phyloP scores from a whole-genome alignment of 257 asterid genomes.

The Fraxinus excelsior region DNA sequence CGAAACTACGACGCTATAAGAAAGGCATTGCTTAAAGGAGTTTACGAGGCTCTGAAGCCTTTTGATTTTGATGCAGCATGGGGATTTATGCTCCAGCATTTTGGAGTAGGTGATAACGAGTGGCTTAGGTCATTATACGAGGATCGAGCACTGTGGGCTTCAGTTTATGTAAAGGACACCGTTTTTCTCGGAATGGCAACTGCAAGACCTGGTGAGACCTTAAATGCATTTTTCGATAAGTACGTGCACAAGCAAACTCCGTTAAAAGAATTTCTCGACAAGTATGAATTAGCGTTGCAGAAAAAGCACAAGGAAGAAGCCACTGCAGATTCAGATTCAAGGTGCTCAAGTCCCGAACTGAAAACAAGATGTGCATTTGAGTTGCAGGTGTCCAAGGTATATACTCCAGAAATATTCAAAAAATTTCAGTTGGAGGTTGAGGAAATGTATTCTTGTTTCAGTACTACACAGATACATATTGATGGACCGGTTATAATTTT shows the following conservation, averaged over 20 bases:
- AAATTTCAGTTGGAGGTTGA: constrained; percentile 76
- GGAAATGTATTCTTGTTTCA: constrained; percentile 86
- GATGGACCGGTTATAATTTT: constrained; percentile 63
- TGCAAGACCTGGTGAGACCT: constrained; percentile 51
- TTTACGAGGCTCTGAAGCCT: constrained; percentile 65
- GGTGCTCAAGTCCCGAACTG: constrained; percentile 53
- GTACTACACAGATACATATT: constrained; percentile 63
- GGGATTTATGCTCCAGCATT: constrained; percentile 70
- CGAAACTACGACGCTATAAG: constrained; percentile 46
- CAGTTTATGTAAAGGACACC: constrained; percentile 66
- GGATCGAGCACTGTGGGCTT: constrained; percentile 76
- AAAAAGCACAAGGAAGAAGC: constrained; percentile 74
- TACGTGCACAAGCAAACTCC: constrained; percentile 81
- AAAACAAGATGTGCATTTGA: constrained; percentile 75
- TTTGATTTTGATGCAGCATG: constrained; percentile 77
- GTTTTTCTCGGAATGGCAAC: constrained; percentile 74
- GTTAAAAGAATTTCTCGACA: constrained; percentile 77
- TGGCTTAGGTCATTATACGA: constrained; percentile 70
- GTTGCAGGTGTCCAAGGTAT: constrained; percentile 64
- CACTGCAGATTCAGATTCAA: constrained; percentile 63
- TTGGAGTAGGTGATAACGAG: constrained; percentile 62
- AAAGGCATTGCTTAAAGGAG: constrained; percentile 52
- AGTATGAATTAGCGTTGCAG: constrained; percentile 74
- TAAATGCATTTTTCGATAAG: constrained; percentile 62
- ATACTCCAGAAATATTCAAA: constrained; percentile 60